Base-by-base conservation (phyloP, 768 basidiomycete species). In the Suillus fuscotomentosus region DNA sequence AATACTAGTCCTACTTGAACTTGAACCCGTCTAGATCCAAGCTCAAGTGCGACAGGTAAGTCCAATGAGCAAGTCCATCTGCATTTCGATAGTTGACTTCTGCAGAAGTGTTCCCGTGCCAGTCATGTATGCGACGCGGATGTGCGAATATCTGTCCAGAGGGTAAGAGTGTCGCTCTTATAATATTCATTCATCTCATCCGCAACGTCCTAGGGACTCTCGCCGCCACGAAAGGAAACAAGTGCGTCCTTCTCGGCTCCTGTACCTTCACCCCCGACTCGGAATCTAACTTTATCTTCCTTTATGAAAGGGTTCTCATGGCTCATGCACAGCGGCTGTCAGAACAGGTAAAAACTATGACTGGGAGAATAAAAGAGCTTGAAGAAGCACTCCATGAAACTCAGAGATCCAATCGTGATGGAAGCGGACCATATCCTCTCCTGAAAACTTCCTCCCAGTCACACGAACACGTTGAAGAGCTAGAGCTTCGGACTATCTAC, bases 141-240 rank as follows among this genome's bases (percentile, higher is more conserved):
- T 86, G 84, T 68, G 74, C 83, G 51, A 72, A 76, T 20, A 82
- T 86, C 41, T 86, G 84, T 69, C 84, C 84, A 7, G 80, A 84
- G 60, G 82, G 84, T 82, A 60, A 42, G 74, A 65, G 11, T 45
- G 55, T 24, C 36, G 45, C 42, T 22, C 41, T 53, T 57, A 50
- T 53, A 31, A 39, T 22, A 17, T 41, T 42, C 51, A 31, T 56
- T 60, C 17, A 22, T 60, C 41, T 42, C 54, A 45, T 36, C 34
- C 57, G 24, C 57, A 75, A 63, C 14, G 20, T 39, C 54, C 5
- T 63, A 78, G 84, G 83, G 39, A 83, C 80, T 34, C 69, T 85
- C 67, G 75, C 82, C 8, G 83, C 85, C 31, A 85, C 83, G 53
- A 86, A 85, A 68, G 83, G 84, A 64, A 86, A 85, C 75, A 85